A percentile compares a stretch with the other conserved stretches of the same genome.
Conservation (phyloP, 1,284 basidiomycete genomes). For the Naganishia albida region DNA sequence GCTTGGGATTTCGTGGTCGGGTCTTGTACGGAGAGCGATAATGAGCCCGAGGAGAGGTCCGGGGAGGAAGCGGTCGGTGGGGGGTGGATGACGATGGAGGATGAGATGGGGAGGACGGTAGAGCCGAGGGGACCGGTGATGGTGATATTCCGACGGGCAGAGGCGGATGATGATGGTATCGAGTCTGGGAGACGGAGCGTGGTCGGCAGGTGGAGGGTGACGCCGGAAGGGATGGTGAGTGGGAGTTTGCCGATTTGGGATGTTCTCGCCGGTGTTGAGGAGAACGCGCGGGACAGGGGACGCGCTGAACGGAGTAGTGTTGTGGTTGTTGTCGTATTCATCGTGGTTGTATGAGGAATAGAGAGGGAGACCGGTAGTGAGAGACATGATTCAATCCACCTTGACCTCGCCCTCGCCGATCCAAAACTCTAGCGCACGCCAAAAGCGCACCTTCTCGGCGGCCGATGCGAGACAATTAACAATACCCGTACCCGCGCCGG, state of each 20-base stretch:
- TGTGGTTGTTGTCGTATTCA: not conserved
- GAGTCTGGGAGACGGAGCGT: conserved; percentile 40
- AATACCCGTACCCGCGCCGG: not conserved
- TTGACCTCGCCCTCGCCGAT: not conserved
- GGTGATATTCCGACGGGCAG: conserved; percentile 40
- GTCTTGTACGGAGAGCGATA: conserved; percentile 68
- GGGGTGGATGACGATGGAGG: conserved; percentile 59
- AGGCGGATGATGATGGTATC: conserved; percentile 36
- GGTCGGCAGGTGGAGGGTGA: conserved; percentile 60
- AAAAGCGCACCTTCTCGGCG: not conserved
- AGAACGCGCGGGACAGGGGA: conserved; percentile 36
- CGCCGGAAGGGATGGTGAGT: conserved; percentile 68
- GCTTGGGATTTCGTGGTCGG: conserved; percentile 72
- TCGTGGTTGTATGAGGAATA: not conserved
- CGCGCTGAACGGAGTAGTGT: conserved; percentile 19
- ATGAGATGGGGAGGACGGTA: conserved; percentile 67
- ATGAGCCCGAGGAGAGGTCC: conserved; percentile 14
- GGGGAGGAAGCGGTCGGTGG: conserved; percentile 33
- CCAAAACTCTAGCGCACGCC: conserved; percentile 6
- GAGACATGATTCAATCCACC: not conserved
- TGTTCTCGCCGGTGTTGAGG: conserved; percentile 36
- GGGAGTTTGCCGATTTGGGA: conserved; percentile 78
- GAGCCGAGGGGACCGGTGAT: conserved; percentile 76
- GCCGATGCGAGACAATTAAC: not conserved
- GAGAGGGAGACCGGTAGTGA: not conserved